Evolutionary conservation across 2,329 filamentous ascomycete genomes (phyloP).

Genomic region (Hymenoscyphus scutula): DNA sequence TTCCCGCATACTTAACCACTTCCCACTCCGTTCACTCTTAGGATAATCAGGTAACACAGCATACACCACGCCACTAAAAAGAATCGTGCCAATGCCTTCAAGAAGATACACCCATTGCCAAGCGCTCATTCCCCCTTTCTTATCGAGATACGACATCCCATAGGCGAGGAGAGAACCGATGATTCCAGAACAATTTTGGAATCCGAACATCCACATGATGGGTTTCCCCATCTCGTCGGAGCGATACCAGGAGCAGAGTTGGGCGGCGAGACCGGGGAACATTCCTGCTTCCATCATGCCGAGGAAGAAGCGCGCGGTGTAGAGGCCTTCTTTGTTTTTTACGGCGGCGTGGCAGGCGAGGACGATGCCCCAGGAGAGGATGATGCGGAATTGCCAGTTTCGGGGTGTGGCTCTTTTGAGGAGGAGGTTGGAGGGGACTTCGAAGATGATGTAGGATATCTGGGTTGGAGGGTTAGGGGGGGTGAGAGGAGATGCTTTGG

Average conservation of each 20-base stretch:
- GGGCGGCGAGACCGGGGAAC: slow-evolving; percentile 43
- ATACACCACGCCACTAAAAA: slow-evolving; percentile 41
- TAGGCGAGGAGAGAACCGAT: slow-evolving; percentile 48
- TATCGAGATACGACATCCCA: slow-evolving; percentile 44
- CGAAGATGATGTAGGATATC: slow-evolving; percentile 43
- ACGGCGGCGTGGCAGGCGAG: slow-evolving; percentile 42
- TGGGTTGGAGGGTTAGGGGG: too few species aligned
- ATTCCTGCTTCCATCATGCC: slow-evolving; percentile 44
- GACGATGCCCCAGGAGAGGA: slow-evolving; percentile 40
- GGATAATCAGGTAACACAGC: slow-evolving; percentile 45
- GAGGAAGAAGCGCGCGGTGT: slow-evolving; percentile 41
- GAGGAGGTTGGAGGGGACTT: slow-evolving; percentile 41
- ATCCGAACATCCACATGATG: slow-evolving; percentile 45
- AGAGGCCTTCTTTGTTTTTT: slow-evolving; percentile 40
- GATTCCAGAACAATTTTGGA: slow-evolving; percentile 39
- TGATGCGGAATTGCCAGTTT: slow-evolving; percentile 40
- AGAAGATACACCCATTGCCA: slow-evolving; percentile 59
- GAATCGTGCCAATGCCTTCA: slow-evolving; percentile 43
- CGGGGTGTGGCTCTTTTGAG: slow-evolving; percentile 39
- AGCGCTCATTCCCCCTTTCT: slow-evolving; percentile 46
- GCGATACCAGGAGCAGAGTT: slow-evolving; percentile 47
- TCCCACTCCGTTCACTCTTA: slow-evolving; percentile 39
- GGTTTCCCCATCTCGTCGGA: slow-evolving; percentile 44
- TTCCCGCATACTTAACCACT: slow-evolving; percentile 41
- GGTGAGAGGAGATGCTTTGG: too few species aligned